phyloP scores from a whole-genome alignment of 2,329 filamentous ascomycete species.

The Fusarium incarnatum region DNA sequence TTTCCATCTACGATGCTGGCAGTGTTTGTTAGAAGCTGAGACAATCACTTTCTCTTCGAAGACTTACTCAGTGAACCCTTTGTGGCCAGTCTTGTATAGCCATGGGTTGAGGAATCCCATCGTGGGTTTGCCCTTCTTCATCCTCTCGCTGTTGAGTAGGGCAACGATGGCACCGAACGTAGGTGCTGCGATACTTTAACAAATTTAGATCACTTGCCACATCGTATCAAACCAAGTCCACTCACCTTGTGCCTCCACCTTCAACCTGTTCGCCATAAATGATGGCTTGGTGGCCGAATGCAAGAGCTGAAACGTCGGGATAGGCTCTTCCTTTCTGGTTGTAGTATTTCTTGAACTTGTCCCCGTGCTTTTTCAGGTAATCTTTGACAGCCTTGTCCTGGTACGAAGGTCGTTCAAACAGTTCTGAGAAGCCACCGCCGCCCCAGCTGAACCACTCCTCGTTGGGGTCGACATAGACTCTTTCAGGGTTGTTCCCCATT shows the following conservation, averaged over 20 bases:
- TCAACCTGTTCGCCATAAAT: conserved; percentile 44
- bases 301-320: conserved; percentile 72
- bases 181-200: conserved; percentile 66
- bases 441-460: conserved; percentile 64
- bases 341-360: conserved; percentile 62
- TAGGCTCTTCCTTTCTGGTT: conserved; percentile 65
- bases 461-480: conserved; percentile 51
- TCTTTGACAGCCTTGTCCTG: conserved; percentile 59
- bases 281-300: conserved; percentile 49
- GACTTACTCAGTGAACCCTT: conserved; percentile 53
- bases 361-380: conserved; percentile 58
- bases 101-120: conserved; percentile 73
- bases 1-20: conserved; percentile 52
- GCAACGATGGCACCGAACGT: conserved; percentile 72
- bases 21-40: background rate
- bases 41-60: background rate
- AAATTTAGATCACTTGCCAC: background rate
- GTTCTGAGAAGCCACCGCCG: conserved; percentile 62
- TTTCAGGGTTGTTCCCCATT: conserved; percentile 62
- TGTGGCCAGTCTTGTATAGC: conserved; percentile 59
- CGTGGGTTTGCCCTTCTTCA: conserved; percentile 63
- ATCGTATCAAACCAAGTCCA: background rate
- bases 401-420: conserved; percentile 58
- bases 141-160: conserved; percentile 72
- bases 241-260: conserved; percentile 52